phyloP scores from a whole-genome alignment of 495 filamentous ascomycete species.

The Neurospora intermedia region DNA sequence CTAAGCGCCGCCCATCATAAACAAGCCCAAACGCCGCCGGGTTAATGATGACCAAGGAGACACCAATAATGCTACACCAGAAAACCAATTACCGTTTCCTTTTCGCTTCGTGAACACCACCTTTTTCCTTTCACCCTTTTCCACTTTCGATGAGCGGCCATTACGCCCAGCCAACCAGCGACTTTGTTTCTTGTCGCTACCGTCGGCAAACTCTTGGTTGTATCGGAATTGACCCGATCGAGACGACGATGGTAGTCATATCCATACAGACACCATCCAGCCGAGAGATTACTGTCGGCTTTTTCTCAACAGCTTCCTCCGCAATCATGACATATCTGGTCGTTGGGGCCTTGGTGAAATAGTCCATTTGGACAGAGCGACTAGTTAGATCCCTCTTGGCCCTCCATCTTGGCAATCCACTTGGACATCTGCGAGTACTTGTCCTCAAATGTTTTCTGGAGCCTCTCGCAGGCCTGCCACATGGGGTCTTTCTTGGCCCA shows the following conservation, averaged over 20 bases:
- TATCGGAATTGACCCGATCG: not conserved
- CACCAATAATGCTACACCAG: not conserved
- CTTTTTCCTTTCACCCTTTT: not conserved
- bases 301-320: not conserved
- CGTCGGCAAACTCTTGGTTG: not conserved
- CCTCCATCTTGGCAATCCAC: slow-evolving; percentile 38
- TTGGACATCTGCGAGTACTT: slow-evolving; percentile 39
- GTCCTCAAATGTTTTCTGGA: slow-evolving; percentile 41
- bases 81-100: not conserved
- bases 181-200: not conserved
- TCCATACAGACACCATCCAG: not conserved
- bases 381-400: slow-evolving; percentile 20
- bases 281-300: not conserved
- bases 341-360: not conserved
- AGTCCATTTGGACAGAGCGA: not conserved
- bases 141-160: not conserved
- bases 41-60: not conserved
- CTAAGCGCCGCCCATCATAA: not conserved
- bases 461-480: slow-evolving; percentile 33
- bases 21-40: not conserved
- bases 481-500: slow-evolving; percentile 32
- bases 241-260: not conserved
- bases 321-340: not conserved
- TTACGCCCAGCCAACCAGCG: not conserved
- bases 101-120: not conserved